Conservation (phyloP, 352 stramenopile species). For the Phytophthora pinifolia region DNA sequence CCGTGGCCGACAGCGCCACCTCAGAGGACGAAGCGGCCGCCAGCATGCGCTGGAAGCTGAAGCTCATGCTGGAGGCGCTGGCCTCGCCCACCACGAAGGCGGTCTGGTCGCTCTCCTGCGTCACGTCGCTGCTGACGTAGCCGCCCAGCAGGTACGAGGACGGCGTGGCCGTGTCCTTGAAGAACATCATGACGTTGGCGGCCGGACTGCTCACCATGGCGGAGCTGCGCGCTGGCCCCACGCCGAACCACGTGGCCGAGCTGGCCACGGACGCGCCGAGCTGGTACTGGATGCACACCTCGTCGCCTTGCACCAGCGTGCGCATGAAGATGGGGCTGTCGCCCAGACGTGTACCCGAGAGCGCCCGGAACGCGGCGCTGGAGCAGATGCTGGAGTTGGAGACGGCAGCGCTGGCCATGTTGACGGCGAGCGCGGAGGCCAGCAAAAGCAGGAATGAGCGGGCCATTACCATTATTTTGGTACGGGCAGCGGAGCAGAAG, state of each 20-base stretch:
- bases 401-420: slow-evolving; percentile 20
- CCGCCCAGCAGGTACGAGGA: slow-evolving; percentile 51
- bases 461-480: no score
- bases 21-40: slow-evolving; percentile 45
- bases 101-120: slow-evolving; percentile 39
- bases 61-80: slow-evolving; percentile 50
- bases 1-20: slow-evolving; percentile 44
- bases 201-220: slow-evolving; percentile 71
- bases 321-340: slow-evolving; percentile 63
- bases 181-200: slow-evolving; percentile 78
- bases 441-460: slow-evolving; percentile 17
- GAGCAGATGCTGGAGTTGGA: slow-evolving; percentile 44
- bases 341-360: slow-evolving; percentile 46
- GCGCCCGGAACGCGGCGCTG: slow-evolving; percentile 51
- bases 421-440: slow-evolving; percentile 6
- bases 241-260: slow-evolving; percentile 57
- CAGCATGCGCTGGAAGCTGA: slow-evolving; percentile 72
- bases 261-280: slow-evolving; percentile 39
- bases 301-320: slow-evolving; percentile 50
- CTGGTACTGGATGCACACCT: slow-evolving; percentile 71
- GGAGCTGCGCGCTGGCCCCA: slow-evolving; percentile 43
- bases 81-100: slow-evolving; percentile 41
- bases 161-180: slow-evolving; percentile 36
- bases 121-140: slow-evolving; percentile 51
- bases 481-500: no score